Evolutionary conservation across 176 grass and related monocot species (phyloP).

Genomic region (Zea luxurians): DNA sequence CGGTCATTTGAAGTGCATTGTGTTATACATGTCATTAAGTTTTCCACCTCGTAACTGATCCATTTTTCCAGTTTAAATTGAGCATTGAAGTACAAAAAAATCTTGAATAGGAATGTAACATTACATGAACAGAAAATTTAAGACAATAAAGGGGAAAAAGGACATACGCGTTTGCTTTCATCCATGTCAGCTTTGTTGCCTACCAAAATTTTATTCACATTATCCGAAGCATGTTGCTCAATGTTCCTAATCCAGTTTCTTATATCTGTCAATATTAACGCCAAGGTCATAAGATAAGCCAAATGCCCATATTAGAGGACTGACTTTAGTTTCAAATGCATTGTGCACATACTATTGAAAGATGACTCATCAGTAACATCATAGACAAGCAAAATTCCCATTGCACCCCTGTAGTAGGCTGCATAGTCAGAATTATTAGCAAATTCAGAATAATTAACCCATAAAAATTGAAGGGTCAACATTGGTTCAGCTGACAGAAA

Average conservation of each 20-base stretch:
- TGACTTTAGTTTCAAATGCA: not conserved
- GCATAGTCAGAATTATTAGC: not conserved
- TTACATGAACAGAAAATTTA: not conserved
- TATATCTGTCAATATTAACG: slow-evolving; percentile 40
- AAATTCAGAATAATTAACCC: not conserved
- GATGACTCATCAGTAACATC: slow-evolving; percentile 59
- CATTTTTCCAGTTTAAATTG: not conserved
- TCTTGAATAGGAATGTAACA: not conserved
- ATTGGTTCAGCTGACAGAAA: not conserved
- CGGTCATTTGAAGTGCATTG: not conserved
- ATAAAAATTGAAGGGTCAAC: not conserved
- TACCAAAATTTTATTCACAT: slow-evolving; percentile 66
- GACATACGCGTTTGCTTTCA: slow-evolving; percentile 66
- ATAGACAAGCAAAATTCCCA: slow-evolving; percentile 62
- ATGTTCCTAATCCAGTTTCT: slow-evolving; percentile 60
- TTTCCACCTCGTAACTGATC: slow-evolving; percentile 17
- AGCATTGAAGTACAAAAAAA: not conserved
- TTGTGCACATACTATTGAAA: slow-evolving; percentile 38
- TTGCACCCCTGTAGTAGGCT: slow-evolving; percentile 60
- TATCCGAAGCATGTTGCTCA: slow-evolving; percentile 65
- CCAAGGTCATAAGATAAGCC: slow-evolving; percentile 12
- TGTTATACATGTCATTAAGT: not conserved
- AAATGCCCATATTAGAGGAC: not conserved
- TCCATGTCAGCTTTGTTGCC: slow-evolving; percentile 72
- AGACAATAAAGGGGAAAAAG: not conserved